A percentile compares a stretch with the other conserved stretches of the same genome.
Conservation (phyloP, 257 asterid species). For the Coffea canephora region DNA sequence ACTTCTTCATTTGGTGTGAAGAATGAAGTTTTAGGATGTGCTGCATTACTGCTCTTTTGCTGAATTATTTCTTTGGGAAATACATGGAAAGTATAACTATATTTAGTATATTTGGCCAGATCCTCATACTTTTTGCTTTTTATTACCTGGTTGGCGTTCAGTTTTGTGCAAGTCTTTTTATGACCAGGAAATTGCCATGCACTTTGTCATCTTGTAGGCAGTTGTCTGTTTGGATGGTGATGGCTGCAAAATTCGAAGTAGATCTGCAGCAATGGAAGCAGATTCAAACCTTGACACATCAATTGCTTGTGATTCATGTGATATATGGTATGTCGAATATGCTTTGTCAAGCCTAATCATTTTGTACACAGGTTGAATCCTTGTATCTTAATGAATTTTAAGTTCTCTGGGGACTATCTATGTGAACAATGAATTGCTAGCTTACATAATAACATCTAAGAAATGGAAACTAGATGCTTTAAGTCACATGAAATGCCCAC, state of each 20-base stretch:
- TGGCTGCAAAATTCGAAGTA: slow-evolving; percentile 84
- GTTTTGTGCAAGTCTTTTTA: slow-evolving; percentile 17
- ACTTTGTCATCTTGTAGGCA: slow-evolving; percentile 67
- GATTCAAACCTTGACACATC: slow-evolving; percentile 88
- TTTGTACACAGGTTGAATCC: background rate
- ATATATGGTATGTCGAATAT: slow-evolving; percentile 59
- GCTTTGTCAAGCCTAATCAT: background rate
- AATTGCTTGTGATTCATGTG: slow-evolving; percentile 98
- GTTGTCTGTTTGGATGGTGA: slow-evolving; percentile 97
- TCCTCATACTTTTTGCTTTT: background rate
- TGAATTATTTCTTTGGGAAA: background rate
- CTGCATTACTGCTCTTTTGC: background rate
- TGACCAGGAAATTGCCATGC: slow-evolving; percentile 31
- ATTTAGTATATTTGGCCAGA: background rate
- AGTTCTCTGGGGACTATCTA: background rate
- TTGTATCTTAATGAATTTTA: background rate
- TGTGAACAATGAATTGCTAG: background rate
- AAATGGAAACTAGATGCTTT: background rate
- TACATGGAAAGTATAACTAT: background rate
- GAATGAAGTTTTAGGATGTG: background rate
- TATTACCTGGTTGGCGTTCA: slow-evolving; percentile 16
- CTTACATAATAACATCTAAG: background rate
- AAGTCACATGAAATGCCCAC: background rate
- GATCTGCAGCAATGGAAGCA: slow-evolving; percentile 58
- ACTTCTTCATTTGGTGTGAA: background rate